Evolutionary conservation across 2,329 filamentous ascomycete species (phyloP), one percentile per base, ranked within the genome.

Genomic region (Xylaria arbuscula): DNA sequence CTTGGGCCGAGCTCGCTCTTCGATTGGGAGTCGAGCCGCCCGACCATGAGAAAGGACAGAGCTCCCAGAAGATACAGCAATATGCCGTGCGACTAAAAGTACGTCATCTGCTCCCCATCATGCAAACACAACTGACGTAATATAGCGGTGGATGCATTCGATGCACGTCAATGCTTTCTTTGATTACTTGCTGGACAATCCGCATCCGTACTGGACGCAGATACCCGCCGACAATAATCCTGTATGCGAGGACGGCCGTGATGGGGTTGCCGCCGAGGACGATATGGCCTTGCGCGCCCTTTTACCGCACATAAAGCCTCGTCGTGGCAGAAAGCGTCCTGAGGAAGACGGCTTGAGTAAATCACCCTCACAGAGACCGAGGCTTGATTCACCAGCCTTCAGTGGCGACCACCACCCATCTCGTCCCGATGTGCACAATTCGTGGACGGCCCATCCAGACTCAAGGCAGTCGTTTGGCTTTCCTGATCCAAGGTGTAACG

Each of bases 101-200:
- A 81, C 24, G 63, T 66, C 57, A 62, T 60, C 45, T 45, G 17
- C 6, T 36, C 47, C 40, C 61, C 47, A 34, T 58, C 36, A 1
- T 45, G 15, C 45, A n/a, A 55, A 47, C 75, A 93, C 56, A 53
- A 70, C 73, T 77, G 67, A 76, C 75, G 65, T 53, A 38, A 57
- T 24, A 24, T 65, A 79, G 92, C 90, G 95, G 77, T 98, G 94
- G 94, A 96, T 98, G 93, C 93, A 93, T 78, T 94, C 94, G 5
- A 95, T 97, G 92, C 94, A 97, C 78, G 89, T 97, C 61, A 93
- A 97, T 83, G 92, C 93, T 11, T 98, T 98, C 78, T 98, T 97
- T 76, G 93, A 97, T 78, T 98, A 93, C 78, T 88, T 97, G 22
- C 85, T 95, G 70, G 89, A 89, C 57, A 93, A 93, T 71, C 83